Base-by-base conservation (phyloP, 2,329 filamentous ascomycete genomes). In the Calonectria honghensis region DNA sequence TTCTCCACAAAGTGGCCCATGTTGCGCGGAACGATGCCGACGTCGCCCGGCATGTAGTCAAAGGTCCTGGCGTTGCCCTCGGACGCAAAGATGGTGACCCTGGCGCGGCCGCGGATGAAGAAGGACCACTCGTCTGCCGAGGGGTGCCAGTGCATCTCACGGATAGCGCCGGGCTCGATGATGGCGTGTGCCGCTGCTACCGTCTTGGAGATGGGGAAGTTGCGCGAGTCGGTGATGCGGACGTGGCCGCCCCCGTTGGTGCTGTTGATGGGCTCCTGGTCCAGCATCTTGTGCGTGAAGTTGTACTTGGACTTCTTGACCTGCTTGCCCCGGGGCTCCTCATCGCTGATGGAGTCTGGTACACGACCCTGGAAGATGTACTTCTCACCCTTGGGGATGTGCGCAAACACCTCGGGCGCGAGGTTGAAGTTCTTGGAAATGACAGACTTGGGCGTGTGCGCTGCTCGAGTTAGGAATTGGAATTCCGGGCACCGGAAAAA, bases 1-100 rank as follows among this genome's bases (percentile, higher is more conserved):
- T 96, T 96, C 88, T 96, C 94, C 69, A 96, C 93, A 82, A 95
- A 96, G 82, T 96, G 94, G 4, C 93, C 94, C 89, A 94, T 95
- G 82, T 94, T 95, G 80, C 89, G 89, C 0, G 94, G 94, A 7
- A 96, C 93, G 76, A 96, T 94, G 18, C 93, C 94, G 0, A 95
- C 93, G 79, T 96, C 94, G 2, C 94, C 94, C 1, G 93, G 90
- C 7, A 90, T 86, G 83, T 94, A 96, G 85, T 96, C 92, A 81
- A 96, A 96, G 0, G 94, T 96, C 31, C 93, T 89, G 0, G 94
- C 93, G 29, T 87, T 91, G 35, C 92, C 91, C 78, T 94, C 90
- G 2, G 93, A 89, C 0, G 91, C 93, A 81, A 96, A 96, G 77
- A 96, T 90, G 18, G 94, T 96, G 18, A 95, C 90, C 39, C 94